phyloP scores from a whole-genome alignment of 306 rosid species.

The Carpinus fangiana region DNA sequence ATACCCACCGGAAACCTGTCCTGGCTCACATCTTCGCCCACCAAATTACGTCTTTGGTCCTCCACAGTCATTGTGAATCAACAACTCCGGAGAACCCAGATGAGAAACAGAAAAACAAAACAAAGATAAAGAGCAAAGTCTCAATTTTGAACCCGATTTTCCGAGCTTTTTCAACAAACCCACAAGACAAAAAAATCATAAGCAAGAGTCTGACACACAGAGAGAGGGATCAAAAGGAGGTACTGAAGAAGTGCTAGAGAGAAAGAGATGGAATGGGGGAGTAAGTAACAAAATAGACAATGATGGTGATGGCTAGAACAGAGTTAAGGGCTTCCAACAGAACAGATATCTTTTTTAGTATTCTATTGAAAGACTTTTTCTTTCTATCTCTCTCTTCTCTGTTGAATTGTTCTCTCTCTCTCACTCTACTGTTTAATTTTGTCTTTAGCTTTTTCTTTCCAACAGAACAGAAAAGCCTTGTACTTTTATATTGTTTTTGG shows the following conservation, averaged over 20 bases:
- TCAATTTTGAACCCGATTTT: conserved; percentile 34
- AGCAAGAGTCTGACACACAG: conserved; percentile 6
- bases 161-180: conserved; percentile 24
- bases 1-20: conserved; percentile 78
- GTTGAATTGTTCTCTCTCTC: conserved; percentile 34
- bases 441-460: conserved; percentile 49
- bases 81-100: conserved; percentile 32
- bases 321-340: conserved; percentile 51
- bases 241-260: background rate
- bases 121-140: conserved; percentile 32
- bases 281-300: conserved; percentile 43
- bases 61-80: conserved; percentile 48
- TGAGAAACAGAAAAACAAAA: conserved; percentile 11
- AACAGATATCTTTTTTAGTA: conserved; percentile 43
- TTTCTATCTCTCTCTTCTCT: conserved; percentile 16
- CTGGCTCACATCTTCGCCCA: conserved; percentile 27
- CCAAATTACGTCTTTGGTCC: conserved; percentile 39
- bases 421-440: conserved; percentile 33
- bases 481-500: conserved; percentile 29
- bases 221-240: background rate
- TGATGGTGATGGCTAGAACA: conserved; percentile 55
- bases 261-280: conserved; percentile 27
- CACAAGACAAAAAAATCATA: conserved; percentile 26
- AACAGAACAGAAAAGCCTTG: conserved; percentile 40
- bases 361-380: conserved; percentile 38